Conservation (phyloP, 73 alveolate species). For the Tetrahymena elliotti region DNA sequence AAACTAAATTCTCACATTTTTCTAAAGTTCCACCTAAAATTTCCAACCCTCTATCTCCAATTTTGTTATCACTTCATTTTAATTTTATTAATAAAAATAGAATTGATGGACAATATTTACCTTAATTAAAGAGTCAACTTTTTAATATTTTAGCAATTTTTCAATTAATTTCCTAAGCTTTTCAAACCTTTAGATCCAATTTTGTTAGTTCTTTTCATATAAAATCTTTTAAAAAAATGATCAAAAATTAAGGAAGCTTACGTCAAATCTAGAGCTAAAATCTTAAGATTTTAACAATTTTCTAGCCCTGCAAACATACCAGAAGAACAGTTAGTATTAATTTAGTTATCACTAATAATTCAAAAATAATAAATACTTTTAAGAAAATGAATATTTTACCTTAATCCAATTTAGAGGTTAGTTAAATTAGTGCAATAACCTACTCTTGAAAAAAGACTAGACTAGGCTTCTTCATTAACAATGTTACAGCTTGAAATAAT, state of each 20-base stretch:
- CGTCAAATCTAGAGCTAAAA: neutral
- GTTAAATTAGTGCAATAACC: neutral
- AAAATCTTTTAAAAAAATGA: too few relatives aligned
- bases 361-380: too few relatives aligned
- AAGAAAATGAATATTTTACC: too few relatives aligned
- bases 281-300: neutral
- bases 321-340: neutral
- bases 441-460: neutral
- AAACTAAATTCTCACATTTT: neutral
- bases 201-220: neutral
- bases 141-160: neutral
- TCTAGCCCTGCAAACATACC: neutral
- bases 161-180: neutral
- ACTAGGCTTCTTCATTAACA: neutral
- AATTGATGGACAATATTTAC: neutral
- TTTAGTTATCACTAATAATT: neutral
- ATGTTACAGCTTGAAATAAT: neutral
- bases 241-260: too few relatives aligned
- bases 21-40: neutral
- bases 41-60: neutral
- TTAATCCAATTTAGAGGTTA: neutral
- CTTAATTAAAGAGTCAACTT: neutral
- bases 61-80: neutral
- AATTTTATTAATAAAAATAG: too few relatives aligned
- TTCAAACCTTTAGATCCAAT: neutral